Conservation (phyloP, 352 stramenopile species). For the Thalassiosira sp. region DNA sequence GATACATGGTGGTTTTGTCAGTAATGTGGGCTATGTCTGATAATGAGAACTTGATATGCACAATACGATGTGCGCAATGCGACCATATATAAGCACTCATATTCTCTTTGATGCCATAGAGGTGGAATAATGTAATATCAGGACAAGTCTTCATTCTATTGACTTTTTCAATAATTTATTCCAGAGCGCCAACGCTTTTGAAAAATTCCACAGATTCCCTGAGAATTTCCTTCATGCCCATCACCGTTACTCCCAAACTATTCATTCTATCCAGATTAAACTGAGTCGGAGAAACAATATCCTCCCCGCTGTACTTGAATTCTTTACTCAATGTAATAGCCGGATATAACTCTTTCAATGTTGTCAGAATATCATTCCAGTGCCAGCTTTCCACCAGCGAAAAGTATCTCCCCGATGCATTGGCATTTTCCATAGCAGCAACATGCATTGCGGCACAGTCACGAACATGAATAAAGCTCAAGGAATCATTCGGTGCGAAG, state of each 20-base stretch:
- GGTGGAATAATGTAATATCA: no score
- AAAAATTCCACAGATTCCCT: constrained; percentile 36
- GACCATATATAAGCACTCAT: no score
- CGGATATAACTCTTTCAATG: constrained; percentile 33
- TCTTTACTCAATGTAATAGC: constrained; percentile 9
- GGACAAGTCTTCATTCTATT: no score
- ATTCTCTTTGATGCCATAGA: no score
- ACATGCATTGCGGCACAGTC: constrained; percentile 61
- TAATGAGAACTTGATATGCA: no score
- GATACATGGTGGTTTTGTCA: no score
- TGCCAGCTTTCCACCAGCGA: constrained; percentile 39
- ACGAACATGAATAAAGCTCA: constrained; percentile 55
- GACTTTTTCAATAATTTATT: no score
- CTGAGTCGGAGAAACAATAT: constrained; percentile 24
- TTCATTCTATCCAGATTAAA: constrained; percentile 46
- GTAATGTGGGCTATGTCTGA: no score
- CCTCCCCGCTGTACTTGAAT: constrained; percentile 22
- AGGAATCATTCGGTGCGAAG: constrained; percentile 58
- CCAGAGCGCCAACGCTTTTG: constrained; percentile 2
- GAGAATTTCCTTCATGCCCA: constrained; percentile 28
- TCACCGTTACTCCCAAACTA: constrained; percentile 32
- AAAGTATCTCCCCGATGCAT: constrained; percentile 32
- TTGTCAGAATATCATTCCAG: constrained; percentile 45
- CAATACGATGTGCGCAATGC: no score
- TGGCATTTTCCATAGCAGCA: constrained; percentile 34